Evolutionary conservation across 2,329 filamentous ascomycete species (phyloP).

Genomic region (Apiospora aurea): DNA sequence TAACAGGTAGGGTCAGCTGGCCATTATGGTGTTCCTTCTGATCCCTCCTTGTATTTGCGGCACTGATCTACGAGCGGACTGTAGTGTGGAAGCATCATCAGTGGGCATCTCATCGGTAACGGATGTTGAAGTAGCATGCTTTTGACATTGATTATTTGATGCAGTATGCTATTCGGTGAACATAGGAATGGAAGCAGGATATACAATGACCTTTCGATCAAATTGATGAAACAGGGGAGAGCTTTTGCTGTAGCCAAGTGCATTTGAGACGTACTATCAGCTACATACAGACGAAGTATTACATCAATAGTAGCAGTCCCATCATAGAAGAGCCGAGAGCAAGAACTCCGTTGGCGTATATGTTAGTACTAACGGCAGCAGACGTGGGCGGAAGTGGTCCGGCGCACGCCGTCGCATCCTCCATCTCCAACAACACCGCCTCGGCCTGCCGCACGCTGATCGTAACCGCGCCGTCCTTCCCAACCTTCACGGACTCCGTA

Average conservation of each 20-base stretch:
- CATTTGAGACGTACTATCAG: not conserved
- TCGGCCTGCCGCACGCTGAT: slow-evolving; percentile 40
- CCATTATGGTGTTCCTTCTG: too few species aligned
- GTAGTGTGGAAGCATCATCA: not conserved
- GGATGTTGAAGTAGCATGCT: not conserved
- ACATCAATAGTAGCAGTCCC: not conserved
- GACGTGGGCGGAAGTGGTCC: not conserved
- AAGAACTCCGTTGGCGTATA: not conserved
- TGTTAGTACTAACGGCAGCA: not conserved
- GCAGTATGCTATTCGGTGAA: not conserved
- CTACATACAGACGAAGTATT: not conserved
- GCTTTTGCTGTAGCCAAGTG: not conserved
- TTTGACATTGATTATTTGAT: not conserved
- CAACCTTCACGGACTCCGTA: slow-evolving; percentile 38
- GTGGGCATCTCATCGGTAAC: not conserved
- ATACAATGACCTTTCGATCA: not conserved
- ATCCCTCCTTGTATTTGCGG: not conserved
- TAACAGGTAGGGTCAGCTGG: not conserved
- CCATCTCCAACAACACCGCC: slow-evolving; percentile 42
- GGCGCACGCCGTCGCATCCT: not conserved
- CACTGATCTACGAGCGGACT: not conserved
- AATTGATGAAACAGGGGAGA: not conserved
- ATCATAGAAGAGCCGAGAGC: not conserved
- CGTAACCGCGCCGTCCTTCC: slow-evolving; percentile 35
- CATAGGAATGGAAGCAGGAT: not conserved